A percentile compares a stretch with the other conserved stretches of the same genome.
phyloP scores from a whole-genome alignment of 768 basidiomycete genomes.

The Dioszegia hungarica region DNA sequence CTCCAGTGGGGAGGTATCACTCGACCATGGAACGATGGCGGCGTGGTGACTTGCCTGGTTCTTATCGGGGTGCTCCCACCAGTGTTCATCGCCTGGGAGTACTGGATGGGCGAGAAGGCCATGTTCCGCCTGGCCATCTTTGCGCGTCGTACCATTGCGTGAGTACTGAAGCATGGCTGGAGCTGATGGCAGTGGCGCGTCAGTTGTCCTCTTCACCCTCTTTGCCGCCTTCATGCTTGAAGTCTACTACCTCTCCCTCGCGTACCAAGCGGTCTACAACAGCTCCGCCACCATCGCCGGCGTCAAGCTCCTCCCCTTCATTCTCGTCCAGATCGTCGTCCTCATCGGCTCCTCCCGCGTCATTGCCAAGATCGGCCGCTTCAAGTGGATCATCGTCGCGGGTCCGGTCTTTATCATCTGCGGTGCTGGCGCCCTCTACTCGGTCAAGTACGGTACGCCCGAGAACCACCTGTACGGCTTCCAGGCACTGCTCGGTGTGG shows the following conservation, averaged over 20 bases:
- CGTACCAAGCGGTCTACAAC: conserved; percentile 46
- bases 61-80: conserved; percentile 41
- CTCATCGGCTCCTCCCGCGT: conserved; percentile 43
- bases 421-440: conserved; percentile 50
- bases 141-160: conserved; percentile 42
- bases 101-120: conserved; percentile 47
- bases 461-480: conserved; percentile 46
- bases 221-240: conserved; percentile 45
- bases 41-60: conserved; percentile 49
- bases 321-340: conserved; percentile 41
- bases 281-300: conserved; percentile 45
- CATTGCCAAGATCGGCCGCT: conserved; percentile 45
- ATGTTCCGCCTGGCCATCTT: conserved; percentile 52
- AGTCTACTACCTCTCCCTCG: conserved; percentile 45
- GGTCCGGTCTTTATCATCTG: conserved; percentile 47
- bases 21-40: conserved; percentile 54
- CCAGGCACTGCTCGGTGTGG: conserved; percentile 50
- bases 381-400: conserved; percentile 49
- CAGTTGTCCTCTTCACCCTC: conserved; percentile 40
- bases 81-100: conserved; percentile 50
- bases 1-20: conserved; percentile 48
- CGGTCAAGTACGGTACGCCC: conserved; percentile 36
- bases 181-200: conserved; percentile 22
- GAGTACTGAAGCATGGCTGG: conserved; percentile 9
- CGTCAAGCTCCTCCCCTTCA: conserved; percentile 48